phyloP scores from a whole-genome alignment of 2,329 filamentous ascomycete genomes.

The Colletotrichum sp. region DNA sequence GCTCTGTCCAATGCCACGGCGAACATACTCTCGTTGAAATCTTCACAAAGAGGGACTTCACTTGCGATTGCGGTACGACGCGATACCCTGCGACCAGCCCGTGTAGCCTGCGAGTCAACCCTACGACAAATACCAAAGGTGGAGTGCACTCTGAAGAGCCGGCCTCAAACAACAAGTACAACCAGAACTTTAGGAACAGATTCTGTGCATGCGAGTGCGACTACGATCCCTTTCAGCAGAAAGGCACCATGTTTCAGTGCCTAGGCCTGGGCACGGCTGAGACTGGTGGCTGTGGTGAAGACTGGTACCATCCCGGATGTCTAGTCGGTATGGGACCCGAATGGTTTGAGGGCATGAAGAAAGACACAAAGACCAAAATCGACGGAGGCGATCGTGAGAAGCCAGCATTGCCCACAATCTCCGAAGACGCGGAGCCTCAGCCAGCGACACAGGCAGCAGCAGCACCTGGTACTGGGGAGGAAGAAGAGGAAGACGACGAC shows the following conservation, averaged over 20 bases:
- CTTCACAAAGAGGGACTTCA: constrained; percentile 94
- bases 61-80: constrained; percentile 93
- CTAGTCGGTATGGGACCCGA: constrained; percentile 79
- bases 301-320: constrained; percentile 97
- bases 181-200: constrained; percentile 91
- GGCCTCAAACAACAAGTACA: constrained; percentile 81
- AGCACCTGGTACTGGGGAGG: constrained; percentile 8
- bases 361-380: constrained; percentile 33
- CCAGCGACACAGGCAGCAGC: constrained; percentile 24
- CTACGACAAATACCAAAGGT: constrained; percentile 76
- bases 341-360: constrained; percentile 66
- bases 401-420: constrained; percentile 50
- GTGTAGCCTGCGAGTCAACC: constrained; percentile 77
- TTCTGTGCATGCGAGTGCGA: constrained; percentile 91
- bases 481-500: constrained; percentile 46
- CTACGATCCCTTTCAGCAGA: constrained; percentile 88
- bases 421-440: constrained; percentile 49
- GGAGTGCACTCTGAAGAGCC: constrained; percentile 78
- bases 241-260: constrained; percentile 98
- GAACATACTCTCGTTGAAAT: constrained; percentile 95
- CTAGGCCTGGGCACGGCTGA: constrained; percentile 81
- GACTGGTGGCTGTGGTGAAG: constrained; percentile 90
- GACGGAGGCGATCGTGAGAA: constrained; percentile 8
- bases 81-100: constrained; percentile 73
- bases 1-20: constrained; percentile 95